Conservation (phyloP, 305 asterid genomes). For the Fraxinus floribunda region DNA sequence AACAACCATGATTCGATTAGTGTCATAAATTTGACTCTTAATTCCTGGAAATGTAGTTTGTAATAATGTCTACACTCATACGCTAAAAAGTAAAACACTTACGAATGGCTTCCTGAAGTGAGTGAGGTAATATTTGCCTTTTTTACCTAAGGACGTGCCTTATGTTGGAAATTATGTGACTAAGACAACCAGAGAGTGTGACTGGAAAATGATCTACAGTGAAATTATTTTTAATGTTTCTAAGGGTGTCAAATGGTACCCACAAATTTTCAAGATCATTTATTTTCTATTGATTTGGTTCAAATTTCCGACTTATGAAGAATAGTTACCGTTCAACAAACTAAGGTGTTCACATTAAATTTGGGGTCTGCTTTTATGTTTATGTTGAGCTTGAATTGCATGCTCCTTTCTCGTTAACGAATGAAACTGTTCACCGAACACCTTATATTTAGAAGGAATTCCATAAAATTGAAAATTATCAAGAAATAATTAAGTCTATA, state of each 20-base stretch:
- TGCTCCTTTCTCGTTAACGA: not conserved
- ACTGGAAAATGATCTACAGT: conserved; percentile 13
- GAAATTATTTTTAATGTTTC: not conserved
- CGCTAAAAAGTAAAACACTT: not conserved
- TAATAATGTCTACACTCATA: not conserved
- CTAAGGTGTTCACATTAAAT: not conserved
- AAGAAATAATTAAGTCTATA: not conserved
- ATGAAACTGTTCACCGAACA: not conserved
- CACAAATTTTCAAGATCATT: not conserved
- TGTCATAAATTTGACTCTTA: not conserved
- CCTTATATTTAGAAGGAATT: not conserved
- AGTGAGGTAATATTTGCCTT: not conserved
- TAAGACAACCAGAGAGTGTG: not conserved
- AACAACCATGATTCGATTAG: not conserved
- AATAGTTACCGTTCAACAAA: not conserved
- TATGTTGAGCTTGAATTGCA: not conserved
- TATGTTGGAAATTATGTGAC: not conserved
- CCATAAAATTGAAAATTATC: not conserved
- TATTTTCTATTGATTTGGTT: not conserved
- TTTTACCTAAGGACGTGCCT: not conserved
- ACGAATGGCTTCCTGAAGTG: not conserved
- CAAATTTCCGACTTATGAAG: not conserved
- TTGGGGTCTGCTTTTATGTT: not conserved
- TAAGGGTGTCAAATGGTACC: conserved; percentile 8
- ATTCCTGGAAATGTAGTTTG: not conserved